Evolutionary conservation across 257 asterid species (phyloP).

Genomic region (Gardenia jasminoides): DNA sequence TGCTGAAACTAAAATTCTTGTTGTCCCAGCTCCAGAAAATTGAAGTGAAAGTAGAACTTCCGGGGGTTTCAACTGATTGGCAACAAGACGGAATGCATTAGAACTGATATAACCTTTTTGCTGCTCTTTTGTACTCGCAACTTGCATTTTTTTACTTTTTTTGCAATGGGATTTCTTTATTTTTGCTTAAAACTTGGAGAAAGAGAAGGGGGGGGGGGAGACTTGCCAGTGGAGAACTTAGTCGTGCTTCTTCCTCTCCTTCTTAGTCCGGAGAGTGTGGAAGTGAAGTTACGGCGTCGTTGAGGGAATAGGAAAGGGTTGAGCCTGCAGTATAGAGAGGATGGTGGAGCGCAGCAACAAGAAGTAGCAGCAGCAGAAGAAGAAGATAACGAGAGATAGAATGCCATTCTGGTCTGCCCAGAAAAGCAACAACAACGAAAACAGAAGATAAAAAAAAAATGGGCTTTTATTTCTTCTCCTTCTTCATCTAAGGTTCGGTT

Average conservation of each 20-base stretch:
- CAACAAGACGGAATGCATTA: not conserved
- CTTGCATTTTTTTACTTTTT: not conserved
- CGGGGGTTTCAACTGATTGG: not conserved
- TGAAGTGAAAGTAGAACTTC: not conserved
- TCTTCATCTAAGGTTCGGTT: too few species aligned
- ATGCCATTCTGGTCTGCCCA: slow-evolving; percentile 4
- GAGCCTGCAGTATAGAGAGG: slow-evolving; percentile 40
- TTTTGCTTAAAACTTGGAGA: not conserved
- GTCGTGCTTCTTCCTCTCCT: slow-evolving; percentile 18
- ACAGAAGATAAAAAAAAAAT: too few species aligned
- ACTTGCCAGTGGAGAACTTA: slow-evolving; percentile 21
- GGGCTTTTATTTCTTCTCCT: too few species aligned
- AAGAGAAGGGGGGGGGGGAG: not conserved
- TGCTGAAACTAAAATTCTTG: not conserved
- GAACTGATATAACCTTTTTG: not conserved
- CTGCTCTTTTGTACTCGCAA: not conserved
- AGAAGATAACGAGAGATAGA: slow-evolving; percentile 26
- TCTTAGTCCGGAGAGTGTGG: slow-evolving; percentile 34
- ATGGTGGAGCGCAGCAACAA: slow-evolving; percentile 21
- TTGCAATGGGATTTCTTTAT: not conserved
- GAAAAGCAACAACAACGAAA: not conserved
- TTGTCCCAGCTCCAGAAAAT: too few species aligned
- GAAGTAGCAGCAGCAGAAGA: slow-evolving; percentile 28
- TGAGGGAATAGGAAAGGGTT: slow-evolving; percentile 51
- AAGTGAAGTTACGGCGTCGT: slow-evolving; percentile 35